Evolutionary conservation across 2,329 filamentous ascomycete species (phyloP), one percentile per base, ranked within the genome.

Genomic region (Penicillium sumatraense): DNA sequence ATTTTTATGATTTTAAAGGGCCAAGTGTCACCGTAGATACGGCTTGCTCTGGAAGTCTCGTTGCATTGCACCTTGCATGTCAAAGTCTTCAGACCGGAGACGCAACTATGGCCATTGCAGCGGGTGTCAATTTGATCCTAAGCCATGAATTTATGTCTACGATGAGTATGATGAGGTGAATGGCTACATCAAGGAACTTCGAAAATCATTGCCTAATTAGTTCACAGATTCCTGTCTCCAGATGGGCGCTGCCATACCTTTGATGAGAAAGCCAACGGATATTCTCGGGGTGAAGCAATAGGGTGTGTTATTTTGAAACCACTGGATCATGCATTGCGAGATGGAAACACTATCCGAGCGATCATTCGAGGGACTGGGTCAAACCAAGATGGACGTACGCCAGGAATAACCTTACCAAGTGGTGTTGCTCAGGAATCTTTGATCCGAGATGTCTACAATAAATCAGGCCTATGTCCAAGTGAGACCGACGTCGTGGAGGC

Each of bases 331-430:
- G 73, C 74, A 0, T 31, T 75, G 11, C 51, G 64, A 38, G 72
- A 74, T 49, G 65, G 68, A 6, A 63, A 75, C 56, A 63, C 71
- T 1, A 67, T 76, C 20, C 60, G 72, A 6, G 70, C 67, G 4
- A 62, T 76, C 1, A 70, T 76, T 44, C 61, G 72, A 4, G 59
- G 58, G 16, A 69, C 67, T 1, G 63, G 58, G 3, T 53, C 63
- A 14, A 73, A 72, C 42, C 53, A 57, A n/a, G 70, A 73, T 56
- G 72, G 72, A 1, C 63, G 61, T 21, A 80, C 79, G 0, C 67
- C 73, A 7, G 77, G 78, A 1, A 77, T 82, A 27, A 78, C 78
- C 0, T 67, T 76, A 46, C 80, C 80, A 0, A 80, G 58, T 50
- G 50, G 57, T 1, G 59, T 62, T 3, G 65, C 72, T 0, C 75